phyloP scores from a whole-genome alignment of 176 grass and related monocot genomes.

The Oryza australiensis region DNA sequence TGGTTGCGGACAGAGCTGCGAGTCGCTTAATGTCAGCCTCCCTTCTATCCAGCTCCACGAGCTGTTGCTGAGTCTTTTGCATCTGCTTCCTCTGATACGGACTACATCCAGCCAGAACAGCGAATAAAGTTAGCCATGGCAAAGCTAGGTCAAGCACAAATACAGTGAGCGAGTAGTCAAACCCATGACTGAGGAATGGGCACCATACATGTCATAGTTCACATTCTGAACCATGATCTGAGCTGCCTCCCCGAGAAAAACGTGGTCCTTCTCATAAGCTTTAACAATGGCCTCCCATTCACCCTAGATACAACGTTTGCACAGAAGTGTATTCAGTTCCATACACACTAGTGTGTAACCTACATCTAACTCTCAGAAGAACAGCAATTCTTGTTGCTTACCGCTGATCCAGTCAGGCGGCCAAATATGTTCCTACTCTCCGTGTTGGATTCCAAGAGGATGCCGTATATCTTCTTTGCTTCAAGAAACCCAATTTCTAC shows the following conservation, averaged over 20 bases:
- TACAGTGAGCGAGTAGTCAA: neutral
- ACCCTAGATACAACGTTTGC: slow-evolving; percentile 46
- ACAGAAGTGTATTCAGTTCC: slow-evolving; percentile 10
- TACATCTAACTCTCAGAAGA: neutral
- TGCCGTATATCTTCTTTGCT: slow-evolving; percentile 79
- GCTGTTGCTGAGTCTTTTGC: slow-evolving; percentile 93
- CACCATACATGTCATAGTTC: slow-evolving; percentile 90
- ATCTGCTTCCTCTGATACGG: slow-evolving; percentile 91
- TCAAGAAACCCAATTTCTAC: slow-evolving; percentile 79
- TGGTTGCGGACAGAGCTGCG: slow-evolving; percentile 67
- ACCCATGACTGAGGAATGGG: slow-evolving; percentile 8
- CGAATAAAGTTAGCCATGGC: neutral
- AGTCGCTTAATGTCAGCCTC: slow-evolving; percentile 87
- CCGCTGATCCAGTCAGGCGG: slow-evolving; percentile 80
- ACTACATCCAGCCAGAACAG: slow-evolving; percentile 46
- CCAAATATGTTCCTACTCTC: slow-evolving; percentile 96
- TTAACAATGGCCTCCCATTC: slow-evolving; percentile 84
- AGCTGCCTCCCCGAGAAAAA: slow-evolving; percentile 88
- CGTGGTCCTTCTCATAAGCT: slow-evolving; percentile 88
- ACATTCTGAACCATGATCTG: slow-evolving; percentile 98
- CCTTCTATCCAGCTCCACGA: slow-evolving; percentile 79
- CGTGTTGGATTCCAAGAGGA: slow-evolving; percentile 68
- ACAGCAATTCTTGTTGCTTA: neutral
- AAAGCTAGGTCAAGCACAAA: neutral
- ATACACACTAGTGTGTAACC: neutral